phyloP scores from a whole-genome alignment of 306 rosid species.

The Vachellia collinsii region DNA sequence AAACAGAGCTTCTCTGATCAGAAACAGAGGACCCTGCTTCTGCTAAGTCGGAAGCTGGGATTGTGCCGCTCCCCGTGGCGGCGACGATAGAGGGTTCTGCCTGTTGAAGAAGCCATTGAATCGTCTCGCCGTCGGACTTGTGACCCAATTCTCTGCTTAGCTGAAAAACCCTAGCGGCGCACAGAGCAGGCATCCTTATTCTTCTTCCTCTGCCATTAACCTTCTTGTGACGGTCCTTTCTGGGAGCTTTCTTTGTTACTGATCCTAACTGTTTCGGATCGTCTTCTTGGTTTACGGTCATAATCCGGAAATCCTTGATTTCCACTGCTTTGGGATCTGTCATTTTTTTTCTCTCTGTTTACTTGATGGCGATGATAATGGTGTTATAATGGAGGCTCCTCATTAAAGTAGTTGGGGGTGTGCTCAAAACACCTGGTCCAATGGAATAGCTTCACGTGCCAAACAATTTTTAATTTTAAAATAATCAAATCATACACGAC shows the following conservation, averaged over 20 bases:
- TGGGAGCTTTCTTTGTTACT: constrained; percentile 48
- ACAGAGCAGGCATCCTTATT: constrained; percentile 65
- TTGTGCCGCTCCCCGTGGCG: constrained; percentile 58
- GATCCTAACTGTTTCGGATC: constrained; percentile 47
- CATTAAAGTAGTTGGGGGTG: constrained; percentile 33
- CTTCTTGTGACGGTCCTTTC: constrained; percentile 61
- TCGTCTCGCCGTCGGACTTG: constrained; percentile 42
- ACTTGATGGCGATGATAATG: neutral
- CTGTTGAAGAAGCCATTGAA: constrained; percentile 63
- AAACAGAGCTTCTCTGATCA: constrained; percentile 50
- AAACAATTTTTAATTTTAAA: constrained; percentile 8
- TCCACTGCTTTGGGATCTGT: constrained; percentile 54
- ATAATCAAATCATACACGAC: neutral
- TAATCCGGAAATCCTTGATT: constrained; percentile 51
- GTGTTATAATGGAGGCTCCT: neutral
- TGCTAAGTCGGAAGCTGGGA: constrained; percentile 49
- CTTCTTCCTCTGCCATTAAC: constrained; percentile 66
- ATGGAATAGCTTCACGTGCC: constrained; percentile 23
- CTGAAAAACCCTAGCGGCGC: constrained; percentile 65
- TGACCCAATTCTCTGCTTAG: constrained; percentile 54
- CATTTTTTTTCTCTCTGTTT: constrained; percentile 33
- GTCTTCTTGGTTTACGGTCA: constrained; percentile 42
- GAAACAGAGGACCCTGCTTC: constrained; percentile 50
- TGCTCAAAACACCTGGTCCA: constrained; percentile 21
- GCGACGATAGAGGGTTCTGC: constrained; percentile 61